Percentiles rank a stretch among this genome's conserved stretches.
Conservation (phyloP, 2,329 filamentous ascomycete genomes). For the Colletotrichum simmondsii region DNA sequence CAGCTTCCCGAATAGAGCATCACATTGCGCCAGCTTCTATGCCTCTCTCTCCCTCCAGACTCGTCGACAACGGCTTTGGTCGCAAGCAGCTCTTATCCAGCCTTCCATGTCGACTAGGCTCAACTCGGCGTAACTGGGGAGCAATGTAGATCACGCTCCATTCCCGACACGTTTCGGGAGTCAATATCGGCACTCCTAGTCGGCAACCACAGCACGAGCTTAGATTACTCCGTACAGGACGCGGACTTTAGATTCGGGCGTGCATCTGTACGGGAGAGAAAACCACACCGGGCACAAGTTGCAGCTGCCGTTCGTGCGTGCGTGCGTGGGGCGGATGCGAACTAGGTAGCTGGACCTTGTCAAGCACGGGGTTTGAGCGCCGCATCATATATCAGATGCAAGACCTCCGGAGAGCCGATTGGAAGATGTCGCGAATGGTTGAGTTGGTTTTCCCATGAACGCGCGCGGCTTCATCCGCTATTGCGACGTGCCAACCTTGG, state of each 20-base stretch:
- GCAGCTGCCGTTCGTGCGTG: background rate
- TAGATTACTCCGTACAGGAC: background rate
- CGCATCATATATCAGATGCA: background rate
- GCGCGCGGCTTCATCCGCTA: background rate
- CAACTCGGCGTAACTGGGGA: conserved; percentile 7
- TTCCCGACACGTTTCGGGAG: conserved; percentile 11
- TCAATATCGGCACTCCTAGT: conserved; percentile 15
- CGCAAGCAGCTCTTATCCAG: background rate
- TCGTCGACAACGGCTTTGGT: background rate
- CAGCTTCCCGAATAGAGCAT: background rate
- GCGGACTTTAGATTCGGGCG: background rate
- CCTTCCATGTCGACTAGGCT: background rate
- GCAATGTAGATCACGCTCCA: conserved; percentile 9
- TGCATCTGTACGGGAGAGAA: background rate
- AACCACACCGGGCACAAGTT: background rate
- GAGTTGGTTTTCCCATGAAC: background rate
- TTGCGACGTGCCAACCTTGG: background rate
- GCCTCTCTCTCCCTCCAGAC: background rate
- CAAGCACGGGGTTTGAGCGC: background rate
- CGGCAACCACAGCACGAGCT: background rate
- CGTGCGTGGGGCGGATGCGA: background rate
- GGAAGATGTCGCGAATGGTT: background rate
- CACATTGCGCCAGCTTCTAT: background rate
- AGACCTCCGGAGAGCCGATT: background rate
- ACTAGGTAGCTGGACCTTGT: background rate